Conservation (phyloP, 306 rosid genomes). For the Trifolium pratense region DNA sequence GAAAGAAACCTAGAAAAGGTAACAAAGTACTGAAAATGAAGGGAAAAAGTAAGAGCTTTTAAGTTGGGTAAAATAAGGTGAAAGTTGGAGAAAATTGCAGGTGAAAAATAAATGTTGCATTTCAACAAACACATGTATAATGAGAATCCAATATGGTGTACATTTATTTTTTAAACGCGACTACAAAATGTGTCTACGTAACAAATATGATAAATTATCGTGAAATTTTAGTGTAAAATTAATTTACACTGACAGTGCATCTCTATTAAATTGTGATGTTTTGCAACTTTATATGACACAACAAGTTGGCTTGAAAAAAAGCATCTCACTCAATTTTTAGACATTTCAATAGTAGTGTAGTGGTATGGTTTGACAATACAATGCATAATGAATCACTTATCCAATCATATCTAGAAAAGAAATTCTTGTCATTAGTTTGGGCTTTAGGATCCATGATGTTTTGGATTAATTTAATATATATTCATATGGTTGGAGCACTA, state of each 20-base stretch:
- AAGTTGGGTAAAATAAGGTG: background rate
- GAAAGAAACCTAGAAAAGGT: too few species aligned
- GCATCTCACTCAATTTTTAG: background rate
- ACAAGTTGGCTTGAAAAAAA: too few species aligned
- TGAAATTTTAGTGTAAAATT: too few species aligned
- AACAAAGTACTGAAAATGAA: background rate
- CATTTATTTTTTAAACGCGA: background rate
- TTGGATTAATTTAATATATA: conserved; percentile 12
- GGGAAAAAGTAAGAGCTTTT: conserved; percentile 3
- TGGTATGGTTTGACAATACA: background rate
- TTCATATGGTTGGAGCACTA: background rate
- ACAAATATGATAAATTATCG: background rate
- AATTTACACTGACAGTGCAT: too few species aligned
- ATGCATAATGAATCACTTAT: background rate
- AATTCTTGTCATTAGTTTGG: background rate
- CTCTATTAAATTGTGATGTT: background rate
- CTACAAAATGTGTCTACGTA: background rate
- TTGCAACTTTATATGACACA: too few species aligned
- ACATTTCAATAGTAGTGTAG: too few species aligned
- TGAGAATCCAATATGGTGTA: background rate
- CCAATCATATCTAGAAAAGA: background rate
- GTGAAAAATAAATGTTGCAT: conserved; percentile 28
- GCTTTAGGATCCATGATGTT: background rate
- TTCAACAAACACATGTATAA: background rate
- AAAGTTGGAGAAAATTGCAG: conserved; percentile 6